Evolutionary conservation across 192 early-diverging fungal species (phyloP).

Genomic region (Backusella circina): DNA sequence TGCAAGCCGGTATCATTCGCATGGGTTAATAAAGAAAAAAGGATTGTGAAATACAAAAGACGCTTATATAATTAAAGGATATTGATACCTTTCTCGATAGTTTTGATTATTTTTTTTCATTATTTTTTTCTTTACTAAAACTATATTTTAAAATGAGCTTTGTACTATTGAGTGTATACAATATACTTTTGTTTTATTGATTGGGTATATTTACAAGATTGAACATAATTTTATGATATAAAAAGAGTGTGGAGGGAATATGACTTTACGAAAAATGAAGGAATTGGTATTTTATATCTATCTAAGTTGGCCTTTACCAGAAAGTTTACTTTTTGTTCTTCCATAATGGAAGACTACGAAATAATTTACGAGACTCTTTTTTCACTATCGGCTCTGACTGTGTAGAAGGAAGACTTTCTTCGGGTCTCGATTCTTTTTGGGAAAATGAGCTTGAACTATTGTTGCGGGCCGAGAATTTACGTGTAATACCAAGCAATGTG

Average conservation of each 20-base stretch:
- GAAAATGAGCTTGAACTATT: not conserved
- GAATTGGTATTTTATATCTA: not conserved
- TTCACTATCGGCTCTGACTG: not conserved
- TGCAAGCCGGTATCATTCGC: constrained; percentile 84
- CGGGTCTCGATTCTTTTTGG: not conserved
- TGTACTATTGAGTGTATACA: not conserved
- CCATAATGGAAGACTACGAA: constrained; percentile 5
- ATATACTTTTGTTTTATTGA: not conserved
- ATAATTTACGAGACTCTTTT: not conserved
- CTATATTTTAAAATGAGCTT: not conserved
- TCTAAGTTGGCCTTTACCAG: not conserved
- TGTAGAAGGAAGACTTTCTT: not conserved
- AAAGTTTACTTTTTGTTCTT: constrained; percentile 5
- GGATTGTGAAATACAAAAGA: not conserved
- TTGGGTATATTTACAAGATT: not conserved
- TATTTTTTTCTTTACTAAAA: not conserved
- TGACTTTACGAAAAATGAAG: not conserved
- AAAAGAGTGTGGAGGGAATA: not conserved
- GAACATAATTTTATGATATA: not conserved
- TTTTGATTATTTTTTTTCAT: not conserved
- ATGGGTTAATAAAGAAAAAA: constrained; percentile 55
- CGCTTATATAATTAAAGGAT: not conserved
- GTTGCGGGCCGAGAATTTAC: constrained; percentile 1
- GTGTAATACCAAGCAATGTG: constrained; percentile 4
- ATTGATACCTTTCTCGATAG: not conserved